These are phyloP conservation scores for Evernia prunastri DNA, from an alignment of 495 filamentous ascomycete genomes.

Conservation along the genomic window DNA sequence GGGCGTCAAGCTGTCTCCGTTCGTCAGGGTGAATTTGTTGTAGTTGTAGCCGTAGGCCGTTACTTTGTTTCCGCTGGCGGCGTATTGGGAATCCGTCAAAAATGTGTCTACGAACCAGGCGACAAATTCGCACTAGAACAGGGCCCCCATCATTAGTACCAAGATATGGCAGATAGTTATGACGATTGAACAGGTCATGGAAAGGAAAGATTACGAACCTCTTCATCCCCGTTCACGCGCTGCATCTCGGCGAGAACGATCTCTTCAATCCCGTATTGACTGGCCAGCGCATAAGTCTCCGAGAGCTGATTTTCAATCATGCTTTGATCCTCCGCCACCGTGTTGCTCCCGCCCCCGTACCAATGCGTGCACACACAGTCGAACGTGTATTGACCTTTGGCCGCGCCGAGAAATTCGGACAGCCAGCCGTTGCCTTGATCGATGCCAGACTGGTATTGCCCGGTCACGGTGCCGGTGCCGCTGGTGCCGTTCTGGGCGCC, in stretches of 20 bases:
- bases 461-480: background rate
- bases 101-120: background rate
- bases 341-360: background rate
- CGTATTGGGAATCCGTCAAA: background rate
- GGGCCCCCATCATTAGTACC: background rate
- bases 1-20: background rate
- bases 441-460: background rate
- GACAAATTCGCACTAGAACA: background rate
- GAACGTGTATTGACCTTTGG: background rate
- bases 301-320: background rate
- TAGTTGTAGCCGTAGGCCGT: constrained; percentile 2
- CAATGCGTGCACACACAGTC: background rate
- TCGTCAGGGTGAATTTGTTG: background rate
- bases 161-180: background rate
- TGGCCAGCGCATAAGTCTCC: background rate
- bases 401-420: background rate
- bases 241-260: background rate
- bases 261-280: background rate
- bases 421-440: background rate
- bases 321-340: background rate
- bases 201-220: background rate
- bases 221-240: background rate
- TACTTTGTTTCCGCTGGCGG: background rate
- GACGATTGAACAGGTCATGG: background rate
- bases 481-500: background rate